A percentile compares a stretch with the other conserved stretches of the same genome.
phyloP scores from a whole-genome alignment of 2,329 filamentous ascomycete species.

The Aureobasidium sp. region DNA sequence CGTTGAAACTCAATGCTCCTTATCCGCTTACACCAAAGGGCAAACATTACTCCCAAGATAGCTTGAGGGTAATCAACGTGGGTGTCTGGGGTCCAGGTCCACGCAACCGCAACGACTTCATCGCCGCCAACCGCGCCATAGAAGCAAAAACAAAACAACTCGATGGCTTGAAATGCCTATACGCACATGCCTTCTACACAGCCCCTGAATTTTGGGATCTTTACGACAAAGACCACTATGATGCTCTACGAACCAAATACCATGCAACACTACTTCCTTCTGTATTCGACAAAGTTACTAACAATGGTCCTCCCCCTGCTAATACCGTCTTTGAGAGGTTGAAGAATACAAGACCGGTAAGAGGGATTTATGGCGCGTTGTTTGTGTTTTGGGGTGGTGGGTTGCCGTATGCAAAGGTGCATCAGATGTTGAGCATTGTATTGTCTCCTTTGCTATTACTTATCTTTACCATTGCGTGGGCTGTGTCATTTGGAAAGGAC shows the following conservation, averaged over 20 bases:
- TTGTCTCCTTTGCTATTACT: background rate
- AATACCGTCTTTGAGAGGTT: constrained; percentile 21
- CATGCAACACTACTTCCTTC: constrained; percentile 52
- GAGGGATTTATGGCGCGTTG: constrained; percentile 31
- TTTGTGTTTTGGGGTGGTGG: constrained; percentile 21
- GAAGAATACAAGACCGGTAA: constrained; percentile 29
- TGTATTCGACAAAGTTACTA: constrained; percentile 63
- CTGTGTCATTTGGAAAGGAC: background rate
- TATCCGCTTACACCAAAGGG: constrained; percentile 8
- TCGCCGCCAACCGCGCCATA: constrained; percentile 59
- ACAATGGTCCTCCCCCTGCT: constrained; percentile 29
- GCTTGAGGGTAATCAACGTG: constrained; percentile 40
- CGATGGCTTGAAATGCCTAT: constrained; percentile 77
- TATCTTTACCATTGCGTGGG: background rate
- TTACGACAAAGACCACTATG: constrained; percentile 54
- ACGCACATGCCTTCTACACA: constrained; percentile 78
- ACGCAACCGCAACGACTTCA: constrained; percentile 46
- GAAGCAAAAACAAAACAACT: constrained; percentile 61
- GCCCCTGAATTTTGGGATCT: constrained; percentile 60
- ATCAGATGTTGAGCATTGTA: background rate
- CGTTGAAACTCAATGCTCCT: constrained; percentile 24
- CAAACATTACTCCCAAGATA: background rate
- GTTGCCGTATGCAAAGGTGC: constrained; percentile 15
- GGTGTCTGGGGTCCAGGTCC: constrained; percentile 76
- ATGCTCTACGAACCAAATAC: constrained; percentile 54